Percentiles rank a stretch among this genome's conserved stretches.
Conservation (phyloP, 2,329 filamentous ascomycete species). For the Claviceps humidiphila region DNA sequence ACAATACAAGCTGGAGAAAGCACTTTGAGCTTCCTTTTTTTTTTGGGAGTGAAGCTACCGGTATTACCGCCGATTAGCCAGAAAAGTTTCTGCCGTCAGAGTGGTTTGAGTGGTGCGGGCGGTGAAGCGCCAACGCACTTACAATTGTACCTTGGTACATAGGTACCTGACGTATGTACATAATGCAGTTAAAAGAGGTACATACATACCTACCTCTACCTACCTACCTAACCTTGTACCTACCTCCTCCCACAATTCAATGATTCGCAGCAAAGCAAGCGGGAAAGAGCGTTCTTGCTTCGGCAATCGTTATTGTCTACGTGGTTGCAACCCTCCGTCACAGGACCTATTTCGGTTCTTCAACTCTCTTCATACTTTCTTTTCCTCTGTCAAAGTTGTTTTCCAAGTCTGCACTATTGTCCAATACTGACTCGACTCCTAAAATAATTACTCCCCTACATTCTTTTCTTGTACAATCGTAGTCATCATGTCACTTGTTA, state of each 20-base stretch:
- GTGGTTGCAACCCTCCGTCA: neutral
- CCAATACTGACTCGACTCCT: neutral
- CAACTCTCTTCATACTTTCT: neutral
- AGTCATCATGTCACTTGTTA: neutral
- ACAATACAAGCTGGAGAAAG: neutral
- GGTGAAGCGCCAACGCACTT: constrained; percentile 7
- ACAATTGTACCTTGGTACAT: too few relatives aligned
- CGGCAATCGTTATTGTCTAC: neutral
- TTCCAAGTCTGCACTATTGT: neutral
- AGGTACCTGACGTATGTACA: neutral
- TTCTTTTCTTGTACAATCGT: neutral
- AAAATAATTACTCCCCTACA: neutral
- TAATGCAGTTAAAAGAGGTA: too few relatives aligned
- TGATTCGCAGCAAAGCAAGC: neutral
- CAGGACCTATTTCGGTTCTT: neutral
- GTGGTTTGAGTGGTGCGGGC: constrained; percentile 5
- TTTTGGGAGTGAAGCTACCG: neutral
- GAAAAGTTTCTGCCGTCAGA: too few relatives aligned
- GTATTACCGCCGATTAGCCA: neutral
- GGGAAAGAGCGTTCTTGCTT: neutral
- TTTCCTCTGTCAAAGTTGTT: neutral
- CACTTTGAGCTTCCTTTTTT: neutral
- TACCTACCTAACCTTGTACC: too few relatives aligned
- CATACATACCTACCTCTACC: too few relatives aligned
- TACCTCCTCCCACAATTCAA: too few relatives aligned